Conservation (phyloP, 2,329 filamentous ascomycete species). For the Nothophaeocryptopus gaeumannii region DNA sequence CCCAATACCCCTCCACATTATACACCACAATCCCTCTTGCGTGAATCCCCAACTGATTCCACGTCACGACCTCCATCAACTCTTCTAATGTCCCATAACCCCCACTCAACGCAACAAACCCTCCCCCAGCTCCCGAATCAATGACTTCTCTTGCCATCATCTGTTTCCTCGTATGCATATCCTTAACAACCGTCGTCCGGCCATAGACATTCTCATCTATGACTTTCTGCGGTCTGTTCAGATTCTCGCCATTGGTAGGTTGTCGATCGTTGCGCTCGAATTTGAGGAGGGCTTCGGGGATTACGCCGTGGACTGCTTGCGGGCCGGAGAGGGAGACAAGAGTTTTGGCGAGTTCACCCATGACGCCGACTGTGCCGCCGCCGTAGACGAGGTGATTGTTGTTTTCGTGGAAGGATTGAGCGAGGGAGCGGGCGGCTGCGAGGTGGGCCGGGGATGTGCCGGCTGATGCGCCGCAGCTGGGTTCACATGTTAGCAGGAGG, state of each 20-base stretch:
- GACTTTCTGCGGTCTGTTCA: conserved; percentile 47
- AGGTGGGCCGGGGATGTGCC: conserved; percentile 74
- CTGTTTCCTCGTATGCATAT: conserved; percentile 96
- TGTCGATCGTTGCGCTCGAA: conserved; percentile 20
- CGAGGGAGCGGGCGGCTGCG: conserved; percentile 73
- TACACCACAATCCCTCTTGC: conserved; percentile 72
- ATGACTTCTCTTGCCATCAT: conserved; percentile 90
- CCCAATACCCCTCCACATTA: conserved; percentile 90
- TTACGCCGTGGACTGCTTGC: conserved; percentile 83
- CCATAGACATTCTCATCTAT: conserved; percentile 70
- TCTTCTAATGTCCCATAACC: conserved; percentile 97
- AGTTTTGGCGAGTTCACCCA: conserved; percentile 88
- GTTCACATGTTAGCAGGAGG: conserved; percentile 4
- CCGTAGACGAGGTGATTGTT: conserved; percentile 88
- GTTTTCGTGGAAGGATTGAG: conserved; percentile 67
- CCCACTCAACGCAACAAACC: conserved; percentile 84
- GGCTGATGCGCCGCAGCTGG: conserved; percentile 73
- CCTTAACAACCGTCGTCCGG: conserved; percentile 78
- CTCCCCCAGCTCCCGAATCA: conserved; percentile 73
- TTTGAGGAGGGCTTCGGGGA: conserved; percentile 74
- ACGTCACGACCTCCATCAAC: conserved; percentile 84
- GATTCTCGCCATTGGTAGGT: conserved; percentile 6
- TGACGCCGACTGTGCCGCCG: conserved; percentile 88
- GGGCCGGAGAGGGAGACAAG: conserved; percentile 81
- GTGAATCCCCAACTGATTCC: conserved; percentile 95